These are phyloP conservation scores for Phytophthora quininea DNA, from an alignment of 352 stramenopile genomes.

Conservation along the genomic window DNA sequence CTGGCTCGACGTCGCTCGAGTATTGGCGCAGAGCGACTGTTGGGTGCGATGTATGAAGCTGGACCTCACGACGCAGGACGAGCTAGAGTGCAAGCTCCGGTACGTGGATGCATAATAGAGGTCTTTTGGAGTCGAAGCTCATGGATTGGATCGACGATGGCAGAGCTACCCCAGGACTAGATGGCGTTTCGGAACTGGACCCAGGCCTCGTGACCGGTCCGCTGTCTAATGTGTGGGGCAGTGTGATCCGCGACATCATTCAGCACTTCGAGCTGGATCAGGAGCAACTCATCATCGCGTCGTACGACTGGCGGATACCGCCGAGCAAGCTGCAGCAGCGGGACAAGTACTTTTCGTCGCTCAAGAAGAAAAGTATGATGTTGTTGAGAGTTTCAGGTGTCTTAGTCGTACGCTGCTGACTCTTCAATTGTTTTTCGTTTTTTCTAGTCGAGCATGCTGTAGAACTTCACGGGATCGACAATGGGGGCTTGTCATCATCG, in stretches of 20 bases:
- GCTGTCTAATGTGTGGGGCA: conserved; percentile 75
- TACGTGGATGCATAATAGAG: conserved; percentile 16
- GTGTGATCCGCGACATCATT: conserved; percentile 68
- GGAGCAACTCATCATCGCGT: conserved; percentile 71
- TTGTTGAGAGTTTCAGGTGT: neutral
- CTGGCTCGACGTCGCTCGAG: conserved; percentile 76
- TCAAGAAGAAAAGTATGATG: conserved; percentile 80
- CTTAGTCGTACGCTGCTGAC: neutral
- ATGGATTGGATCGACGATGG: too few species aligned
- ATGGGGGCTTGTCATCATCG: conserved; percentile 73
- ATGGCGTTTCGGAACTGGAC: conserved; percentile 75
- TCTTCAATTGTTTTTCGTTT: conserved; percentile 17
- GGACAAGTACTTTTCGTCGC: conserved; percentile 74
- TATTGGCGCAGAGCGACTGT: conserved; percentile 77
- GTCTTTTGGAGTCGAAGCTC: neutral
- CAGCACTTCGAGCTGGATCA: conserved; percentile 72
- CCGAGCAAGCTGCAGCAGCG: conserved; percentile 72
- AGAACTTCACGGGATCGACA: conserved; percentile 44
- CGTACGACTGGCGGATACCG: conserved; percentile 85
- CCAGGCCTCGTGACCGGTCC: conserved; percentile 76
- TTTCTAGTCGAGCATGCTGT: conserved; percentile 69
- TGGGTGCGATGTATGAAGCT: conserved; percentile 83
- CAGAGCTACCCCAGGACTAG: conserved; percentile 60
- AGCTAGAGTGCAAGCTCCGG: conserved; percentile 79
- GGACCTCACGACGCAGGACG: conserved; percentile 66